Evolutionary conservation across 78 protist species (phyloP).

Genomic region (Dictyostelium brefeldianum): DNA sequence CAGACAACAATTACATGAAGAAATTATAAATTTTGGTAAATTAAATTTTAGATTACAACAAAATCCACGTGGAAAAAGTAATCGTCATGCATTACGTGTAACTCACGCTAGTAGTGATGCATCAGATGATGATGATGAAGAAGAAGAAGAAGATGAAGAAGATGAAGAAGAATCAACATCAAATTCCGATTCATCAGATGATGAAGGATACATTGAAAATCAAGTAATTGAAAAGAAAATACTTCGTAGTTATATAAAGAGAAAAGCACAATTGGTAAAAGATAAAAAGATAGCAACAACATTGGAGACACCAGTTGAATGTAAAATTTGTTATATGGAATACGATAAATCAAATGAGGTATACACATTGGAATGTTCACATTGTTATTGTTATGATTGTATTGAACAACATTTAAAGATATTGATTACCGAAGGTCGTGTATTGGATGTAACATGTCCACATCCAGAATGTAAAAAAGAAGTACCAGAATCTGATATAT

Average conservation of each 20-base stretch:
- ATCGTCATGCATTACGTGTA: too few relatives aligned
- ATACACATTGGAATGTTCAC: conserved; percentile 36
- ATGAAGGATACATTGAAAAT: neutral
- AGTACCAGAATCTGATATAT: conserved; percentile 34
- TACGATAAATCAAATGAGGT: conserved; percentile 55
- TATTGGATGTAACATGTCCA: conserved; percentile 53
- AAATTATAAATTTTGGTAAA: neutral
- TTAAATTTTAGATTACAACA: neutral
- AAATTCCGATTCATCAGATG: neutral
- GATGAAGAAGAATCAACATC: neutral
- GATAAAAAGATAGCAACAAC: neutral
- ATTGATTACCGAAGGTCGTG: conserved; percentile 51
- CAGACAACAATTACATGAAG: conserved; percentile 11
- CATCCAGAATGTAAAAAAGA: conserved; percentile 50
- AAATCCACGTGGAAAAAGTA: neutral
- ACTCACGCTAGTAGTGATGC: neutral
- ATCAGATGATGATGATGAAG: neutral
- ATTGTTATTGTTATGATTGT: conserved; percentile 52
- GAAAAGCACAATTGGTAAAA: neutral
- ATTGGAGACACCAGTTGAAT: conserved; percentile 43
- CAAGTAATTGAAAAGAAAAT: neutral
- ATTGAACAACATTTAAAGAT: conserved; percentile 17
- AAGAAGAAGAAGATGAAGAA: neutral
- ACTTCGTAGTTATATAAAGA: neutral
- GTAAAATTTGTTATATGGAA: conserved; percentile 66